Evolutionary conservation across 2,329 filamentous ascomycete genomes (phyloP), one percentile per base, ranked within the genome.

Genomic region (Botrytis cinerea): DNA sequence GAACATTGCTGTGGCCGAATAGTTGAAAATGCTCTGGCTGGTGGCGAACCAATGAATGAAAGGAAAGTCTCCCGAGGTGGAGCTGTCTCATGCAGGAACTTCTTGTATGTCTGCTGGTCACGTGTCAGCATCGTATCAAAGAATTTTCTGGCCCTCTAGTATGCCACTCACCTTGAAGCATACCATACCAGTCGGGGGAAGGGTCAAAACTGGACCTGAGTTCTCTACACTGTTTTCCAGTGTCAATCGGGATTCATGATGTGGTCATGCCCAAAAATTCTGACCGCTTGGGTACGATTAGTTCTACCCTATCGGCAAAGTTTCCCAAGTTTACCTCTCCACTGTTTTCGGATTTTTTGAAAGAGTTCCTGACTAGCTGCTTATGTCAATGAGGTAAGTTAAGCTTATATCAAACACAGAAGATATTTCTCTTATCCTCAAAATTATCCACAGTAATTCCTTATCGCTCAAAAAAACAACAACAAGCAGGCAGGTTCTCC

Each of bases 221-320:
- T n/a, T 22, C 20, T 46, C 20, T 46, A 48, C 46, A 25, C 18
- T 35, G 7, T 32, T 32, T 32, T 32, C 32, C 32, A 32, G 32
- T 32, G 32, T 32, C 32, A 32, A 32, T 32, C 4, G 32, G 32
- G 32, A 32, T 32, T 32, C 32, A 32, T 32, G 32, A 32, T 32
- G 32, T 32, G 32, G 14, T n/a, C 12, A 66, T 35, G 43, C 20
- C 10, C 10, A 16, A 35, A 35, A 35, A 38, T 51, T n/a, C 38
- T 32, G 25, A 63, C n/a, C 38, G 40, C 61, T 63, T 45, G 40
- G 61, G 61, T 28, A 22, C n/a, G 20, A 14, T 3, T 14, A 54
- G 18, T 54, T 67, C 32, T 54, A 9, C 64, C 46, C 48, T 43
- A 68, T 68, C 66, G 66, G 66, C 38, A 68, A 68, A 68, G 66